phyloP scores from a whole-genome alignment of 495 filamentous ascomycete species.

The Aspergillus steynii region DNA sequence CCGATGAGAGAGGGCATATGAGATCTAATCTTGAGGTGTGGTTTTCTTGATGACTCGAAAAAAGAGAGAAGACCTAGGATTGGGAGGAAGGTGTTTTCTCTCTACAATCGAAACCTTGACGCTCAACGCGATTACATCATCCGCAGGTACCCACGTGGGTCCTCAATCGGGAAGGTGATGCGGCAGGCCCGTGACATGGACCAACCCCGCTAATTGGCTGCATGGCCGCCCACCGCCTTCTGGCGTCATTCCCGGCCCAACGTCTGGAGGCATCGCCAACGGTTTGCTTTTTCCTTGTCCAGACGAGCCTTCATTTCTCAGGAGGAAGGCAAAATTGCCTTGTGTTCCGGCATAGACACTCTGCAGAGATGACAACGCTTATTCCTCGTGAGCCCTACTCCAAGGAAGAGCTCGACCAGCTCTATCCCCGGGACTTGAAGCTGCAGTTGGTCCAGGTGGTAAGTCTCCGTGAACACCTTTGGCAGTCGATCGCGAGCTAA shows the following conservation, averaged over 20 bases:
- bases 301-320: neutral
- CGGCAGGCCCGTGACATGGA: too few relatives aligned
- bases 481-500: slow-evolving; percentile 8
- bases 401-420: slow-evolving; percentile 71
- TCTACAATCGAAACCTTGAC: too few relatives aligned
- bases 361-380: slow-evolving; percentile 70
- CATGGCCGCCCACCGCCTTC: slow-evolving; percentile 12
- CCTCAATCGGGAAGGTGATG: too few relatives aligned
- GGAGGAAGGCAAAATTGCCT: neutral
- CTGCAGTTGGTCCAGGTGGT: slow-evolving; percentile 88
- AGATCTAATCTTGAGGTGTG: too few relatives aligned
- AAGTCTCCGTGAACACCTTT: slow-evolving; percentile 25
- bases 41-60: too few relatives aligned
- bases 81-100: too few relatives aligned
- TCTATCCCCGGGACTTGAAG: slow-evolving; percentile 79
- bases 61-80: too few relatives aligned
- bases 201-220: slow-evolving; percentile 17
- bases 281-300: neutral
- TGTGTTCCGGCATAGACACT: neutral
- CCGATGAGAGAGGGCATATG: too few relatives aligned
- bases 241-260: slow-evolving; percentile 20
- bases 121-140: neutral
- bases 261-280: neutral
- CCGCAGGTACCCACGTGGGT: slow-evolving; percentile 1
- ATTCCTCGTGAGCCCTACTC: slow-evolving; percentile 75